Conservation (phyloP, 2,329 filamentous ascomycete genomes). For the Coniochaeta prunicola region DNA sequence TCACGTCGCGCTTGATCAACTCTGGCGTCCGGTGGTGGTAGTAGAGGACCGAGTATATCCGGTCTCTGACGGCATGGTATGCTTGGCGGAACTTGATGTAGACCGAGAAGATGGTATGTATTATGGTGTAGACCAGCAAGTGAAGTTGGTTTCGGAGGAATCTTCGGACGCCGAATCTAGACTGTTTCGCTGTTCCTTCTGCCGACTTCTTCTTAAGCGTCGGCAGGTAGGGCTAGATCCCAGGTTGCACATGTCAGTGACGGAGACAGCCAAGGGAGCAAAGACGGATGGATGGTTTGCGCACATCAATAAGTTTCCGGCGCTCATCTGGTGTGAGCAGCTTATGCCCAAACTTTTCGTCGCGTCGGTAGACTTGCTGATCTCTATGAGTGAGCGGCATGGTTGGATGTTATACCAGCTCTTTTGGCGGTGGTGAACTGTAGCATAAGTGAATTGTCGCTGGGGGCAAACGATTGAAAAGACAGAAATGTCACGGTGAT, state of each 20-base stretch:
- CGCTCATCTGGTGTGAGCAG: constrained; percentile 34
- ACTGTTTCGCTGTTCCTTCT: constrained; percentile 18
- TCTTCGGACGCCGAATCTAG: constrained; percentile 49
- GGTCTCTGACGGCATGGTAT: constrained; percentile 71
- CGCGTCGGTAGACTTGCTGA: constrained; percentile 34
- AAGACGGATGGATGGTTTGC: constrained; percentile 5
- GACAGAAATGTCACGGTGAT: neutral
- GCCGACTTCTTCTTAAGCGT: constrained; percentile 16
- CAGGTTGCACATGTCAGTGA: neutral
- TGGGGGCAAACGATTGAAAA: neutral
- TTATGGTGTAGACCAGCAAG: constrained; percentile 57
- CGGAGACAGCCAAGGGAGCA: neutral
- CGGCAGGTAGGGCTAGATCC: constrained; percentile 26
- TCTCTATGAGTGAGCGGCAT: constrained; percentile 31
- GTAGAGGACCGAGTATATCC: constrained; percentile 73
- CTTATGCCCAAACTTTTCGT: constrained; percentile 34
- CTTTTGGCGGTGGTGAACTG: neutral
- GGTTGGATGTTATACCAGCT: constrained; percentile 2
- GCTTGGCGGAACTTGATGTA: constrained; percentile 77
- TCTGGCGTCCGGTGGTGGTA: constrained; percentile 96
- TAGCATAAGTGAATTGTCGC: neutral
- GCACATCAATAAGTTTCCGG: constrained; percentile 36
- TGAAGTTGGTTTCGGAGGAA: constrained; percentile 58
- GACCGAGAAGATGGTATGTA: constrained; percentile 80
- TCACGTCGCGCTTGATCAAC: constrained; percentile 82